A percentile compares a stretch with the other conserved stretches of the same genome.
Evolutionary conservation across 2,329 filamentous ascomycete genomes (phyloP).

Genomic region (Fusarium sp.): DNA sequence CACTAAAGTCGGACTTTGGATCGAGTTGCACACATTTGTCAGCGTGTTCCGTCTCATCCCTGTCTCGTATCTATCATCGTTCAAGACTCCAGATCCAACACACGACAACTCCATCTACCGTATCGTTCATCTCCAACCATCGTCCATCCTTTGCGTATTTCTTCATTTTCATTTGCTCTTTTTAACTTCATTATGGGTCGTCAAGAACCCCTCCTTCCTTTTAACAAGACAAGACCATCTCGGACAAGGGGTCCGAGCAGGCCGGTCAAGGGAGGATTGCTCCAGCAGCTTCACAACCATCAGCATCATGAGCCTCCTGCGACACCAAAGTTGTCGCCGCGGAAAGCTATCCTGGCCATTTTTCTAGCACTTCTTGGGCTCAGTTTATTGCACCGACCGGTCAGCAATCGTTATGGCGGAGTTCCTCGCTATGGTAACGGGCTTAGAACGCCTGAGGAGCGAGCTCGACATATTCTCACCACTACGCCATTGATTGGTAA

Average conservation of each 20-base stretch:
- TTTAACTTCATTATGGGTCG: conserved; percentile 28
- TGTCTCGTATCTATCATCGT: conserved; percentile 10
- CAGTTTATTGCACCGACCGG: conserved; percentile 41
- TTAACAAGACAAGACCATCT: conserved; percentile 26
- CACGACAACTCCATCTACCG: not conserved
- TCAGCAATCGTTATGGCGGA: conserved; percentile 37
- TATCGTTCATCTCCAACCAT: not conserved
- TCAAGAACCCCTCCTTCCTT: conserved; percentile 36
- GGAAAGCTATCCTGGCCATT: conserved; percentile 36
- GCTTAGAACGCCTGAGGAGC: conserved; percentile 52
- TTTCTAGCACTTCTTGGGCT: conserved; percentile 43
- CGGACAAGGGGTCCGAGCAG: conserved; percentile 27
- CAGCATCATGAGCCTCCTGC: conserved; percentile 33
- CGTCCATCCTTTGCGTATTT: not conserved
- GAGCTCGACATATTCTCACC: conserved; percentile 56
- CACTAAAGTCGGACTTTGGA: not conserved
- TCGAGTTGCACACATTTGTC: conserved; percentile 25
- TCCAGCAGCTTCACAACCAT: conserved; percentile 33
- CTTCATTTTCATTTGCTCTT: not conserved
- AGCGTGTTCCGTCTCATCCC: conserved; percentile 30
- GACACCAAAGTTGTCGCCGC: conserved; percentile 40
- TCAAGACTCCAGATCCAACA: not conserved
- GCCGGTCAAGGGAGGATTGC: conserved; percentile 31
- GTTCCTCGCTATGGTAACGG: conserved; percentile 40
- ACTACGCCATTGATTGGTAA: conserved; percentile 60